A percentile compares a stretch with the other conserved stretches of the same genome.
phyloP scores from a whole-genome alignment of 2,329 filamentous ascomycete species.

The Bipolaris victoriae region DNA sequence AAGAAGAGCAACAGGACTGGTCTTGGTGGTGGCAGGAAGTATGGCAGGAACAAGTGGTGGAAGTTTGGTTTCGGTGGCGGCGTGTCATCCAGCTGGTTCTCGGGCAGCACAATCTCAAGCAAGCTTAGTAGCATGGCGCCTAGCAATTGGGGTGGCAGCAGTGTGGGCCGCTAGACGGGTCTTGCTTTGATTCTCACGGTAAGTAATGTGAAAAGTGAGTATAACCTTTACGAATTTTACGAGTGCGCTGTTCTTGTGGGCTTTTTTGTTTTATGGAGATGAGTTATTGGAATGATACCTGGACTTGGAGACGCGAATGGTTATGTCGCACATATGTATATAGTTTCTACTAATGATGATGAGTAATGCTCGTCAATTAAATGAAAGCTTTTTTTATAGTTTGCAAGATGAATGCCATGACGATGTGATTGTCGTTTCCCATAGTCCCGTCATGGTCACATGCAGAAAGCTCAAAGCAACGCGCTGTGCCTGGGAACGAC shows the following conservation, averaged over 20 bases:
- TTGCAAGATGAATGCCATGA: not conserved
- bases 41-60: conserved; percentile 17
- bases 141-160: conserved; percentile 44
- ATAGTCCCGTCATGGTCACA: not conserved
- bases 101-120: conserved; percentile 45
- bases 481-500: not conserved
- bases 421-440: not conserved
- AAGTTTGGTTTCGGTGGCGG: conserved; percentile 43
- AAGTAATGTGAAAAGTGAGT: conserved; percentile 3
- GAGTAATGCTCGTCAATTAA: not conserved
- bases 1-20: conserved; percentile 36
- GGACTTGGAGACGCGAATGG: not conserved
- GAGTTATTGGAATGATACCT: conserved; percentile 16
- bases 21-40: conserved; percentile 36
- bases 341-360: conserved; percentile 13
- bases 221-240: conserved; percentile 10
- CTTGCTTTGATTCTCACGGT: not conserved
- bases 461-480: not conserved
- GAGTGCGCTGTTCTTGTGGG: conserved; percentile 7
- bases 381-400: not conserved
- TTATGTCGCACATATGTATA: conserved; percentile 4
- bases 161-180: conserved; percentile 23
- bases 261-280: conserved; percentile 7
- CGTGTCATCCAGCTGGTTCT: conserved; percentile 44
- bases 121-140: conserved; percentile 46